phyloP scores from a whole-genome alignment of 2,329 filamentous ascomycete species.

The Celoporthe dispersa region DNA sequence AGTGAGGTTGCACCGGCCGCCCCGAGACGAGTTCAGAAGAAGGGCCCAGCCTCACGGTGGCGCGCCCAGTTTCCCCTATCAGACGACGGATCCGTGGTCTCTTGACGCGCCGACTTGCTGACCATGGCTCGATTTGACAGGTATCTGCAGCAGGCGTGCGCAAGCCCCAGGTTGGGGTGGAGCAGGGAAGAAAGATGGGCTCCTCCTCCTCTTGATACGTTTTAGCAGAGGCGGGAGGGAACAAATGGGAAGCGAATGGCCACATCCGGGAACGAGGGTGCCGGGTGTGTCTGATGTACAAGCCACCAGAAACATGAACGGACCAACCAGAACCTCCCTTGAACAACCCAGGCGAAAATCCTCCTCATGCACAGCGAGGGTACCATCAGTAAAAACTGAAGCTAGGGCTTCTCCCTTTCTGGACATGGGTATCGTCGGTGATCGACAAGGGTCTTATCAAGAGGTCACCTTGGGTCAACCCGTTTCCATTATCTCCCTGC shows the following conservation, averaged over 20 bases:
- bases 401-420: background rate
- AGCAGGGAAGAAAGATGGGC: background rate
- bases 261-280: background rate
- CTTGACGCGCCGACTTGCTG: slow-evolving; percentile 10
- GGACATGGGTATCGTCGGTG: background rate
- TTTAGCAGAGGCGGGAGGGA: background rate
- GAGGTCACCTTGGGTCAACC: background rate
- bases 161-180: background rate
- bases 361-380: background rate
- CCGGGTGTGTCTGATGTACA: background rate
- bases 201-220: background rate
- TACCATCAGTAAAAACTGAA: background rate
- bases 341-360: background rate
- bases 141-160: slow-evolving; percentile 10
- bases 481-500: background rate
- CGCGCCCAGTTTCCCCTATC: slow-evolving; percentile 10
- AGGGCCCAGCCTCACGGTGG: slow-evolving; percentile 5
- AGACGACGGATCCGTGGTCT: slow-evolving; percentile 5
- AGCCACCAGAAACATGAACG: background rate
- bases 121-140: slow-evolving; percentile 15
- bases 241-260: background rate
- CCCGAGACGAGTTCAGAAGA: background rate
- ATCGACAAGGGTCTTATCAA: slow-evolving; percentile 7
- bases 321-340: background rate
- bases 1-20: background rate